phyloP scores from a whole-genome alignment of 2,329 filamentous ascomycete species.

The Acrodontium crateriforme region DNA sequence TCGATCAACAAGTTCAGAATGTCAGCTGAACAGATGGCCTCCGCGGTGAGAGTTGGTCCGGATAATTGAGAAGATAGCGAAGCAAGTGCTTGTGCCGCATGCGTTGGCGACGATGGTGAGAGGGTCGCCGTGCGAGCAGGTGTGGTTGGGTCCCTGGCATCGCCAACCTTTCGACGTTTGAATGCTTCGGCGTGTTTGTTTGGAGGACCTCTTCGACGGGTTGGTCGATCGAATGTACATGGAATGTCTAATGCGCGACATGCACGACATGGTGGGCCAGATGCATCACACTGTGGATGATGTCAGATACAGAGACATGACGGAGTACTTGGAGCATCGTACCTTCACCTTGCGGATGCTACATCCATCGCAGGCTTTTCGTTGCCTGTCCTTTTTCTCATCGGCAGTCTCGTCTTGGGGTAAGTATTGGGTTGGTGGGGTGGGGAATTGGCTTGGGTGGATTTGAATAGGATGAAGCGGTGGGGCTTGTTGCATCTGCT shows the following conservation, averaged over 20 bases:
- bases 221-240: constrained; percentile 52
- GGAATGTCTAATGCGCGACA: constrained; percentile 52
- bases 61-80: constrained; percentile 34
- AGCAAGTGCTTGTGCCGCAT: constrained; percentile 39
- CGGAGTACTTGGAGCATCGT: constrained; percentile 6
- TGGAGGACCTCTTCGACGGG: constrained; percentile 48
- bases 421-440: too few species aligned
- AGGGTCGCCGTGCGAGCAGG: constrained; percentile 23
- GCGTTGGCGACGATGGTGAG: constrained; percentile 37
- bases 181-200: constrained; percentile 54
- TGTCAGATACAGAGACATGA: too few species aligned
- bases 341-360: constrained; percentile 28
- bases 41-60: constrained; percentile 38
- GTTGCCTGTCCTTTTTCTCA: constrained; percentile 22
- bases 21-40: constrained; percentile 56
- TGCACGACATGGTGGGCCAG: constrained; percentile 51
- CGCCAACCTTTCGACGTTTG: constrained; percentile 44
- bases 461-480: too few species aligned
- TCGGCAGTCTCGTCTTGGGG: constrained; percentile 3
- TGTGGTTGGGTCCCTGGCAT: constrained; percentile 23
- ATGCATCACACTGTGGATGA: constrained; percentile 44
- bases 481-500: constrained; percentile 17
- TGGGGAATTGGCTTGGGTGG: too few species aligned
- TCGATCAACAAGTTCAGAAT: constrained; percentile 58
- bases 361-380: constrained; percentile 28